Conservation (phyloP, 345 rosid genomes). For the Eucalyptus curtisii region DNA sequence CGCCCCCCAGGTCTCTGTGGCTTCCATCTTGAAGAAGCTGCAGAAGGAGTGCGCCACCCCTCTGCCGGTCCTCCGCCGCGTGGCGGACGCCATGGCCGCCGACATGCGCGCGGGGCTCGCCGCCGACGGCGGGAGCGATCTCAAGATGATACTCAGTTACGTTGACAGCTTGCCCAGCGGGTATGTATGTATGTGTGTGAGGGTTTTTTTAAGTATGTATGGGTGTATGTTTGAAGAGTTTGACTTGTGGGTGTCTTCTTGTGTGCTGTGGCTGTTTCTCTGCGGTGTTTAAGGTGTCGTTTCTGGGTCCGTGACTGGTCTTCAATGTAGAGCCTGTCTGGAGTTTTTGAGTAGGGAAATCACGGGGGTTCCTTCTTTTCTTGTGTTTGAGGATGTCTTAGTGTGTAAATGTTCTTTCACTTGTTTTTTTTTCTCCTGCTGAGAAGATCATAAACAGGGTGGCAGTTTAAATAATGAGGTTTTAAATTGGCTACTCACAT, state of each 20-base stretch:
- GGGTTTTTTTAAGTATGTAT: background rate
- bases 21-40: conserved; percentile 47
- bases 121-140: conserved; percentile 61
- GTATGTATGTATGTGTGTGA: conserved; percentile 10
- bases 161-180: conserved; percentile 73
- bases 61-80: conserved; percentile 41
- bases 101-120: conserved; percentile 73
- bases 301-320: background rate
- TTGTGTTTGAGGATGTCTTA: background rate
- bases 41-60: conserved; percentile 67
- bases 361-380: background rate
- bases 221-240: background rate
- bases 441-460: background rate
- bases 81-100: conserved; percentile 52
- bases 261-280: background rate
- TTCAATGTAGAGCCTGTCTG: background rate
- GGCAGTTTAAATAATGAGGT: background rate
- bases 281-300: background rate
- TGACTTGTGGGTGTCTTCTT: background rate
- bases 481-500: background rate
- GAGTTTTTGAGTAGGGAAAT: background rate
- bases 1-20: conserved; percentile 8
- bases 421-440: background rate
- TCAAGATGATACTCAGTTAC: conserved; percentile 71
- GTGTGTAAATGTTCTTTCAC: background rate